These are phyloP conservation scores for Oxytropis ochrocephala DNA, from an alignment of 306 rosid species.

Conservation along the genomic window DNA sequence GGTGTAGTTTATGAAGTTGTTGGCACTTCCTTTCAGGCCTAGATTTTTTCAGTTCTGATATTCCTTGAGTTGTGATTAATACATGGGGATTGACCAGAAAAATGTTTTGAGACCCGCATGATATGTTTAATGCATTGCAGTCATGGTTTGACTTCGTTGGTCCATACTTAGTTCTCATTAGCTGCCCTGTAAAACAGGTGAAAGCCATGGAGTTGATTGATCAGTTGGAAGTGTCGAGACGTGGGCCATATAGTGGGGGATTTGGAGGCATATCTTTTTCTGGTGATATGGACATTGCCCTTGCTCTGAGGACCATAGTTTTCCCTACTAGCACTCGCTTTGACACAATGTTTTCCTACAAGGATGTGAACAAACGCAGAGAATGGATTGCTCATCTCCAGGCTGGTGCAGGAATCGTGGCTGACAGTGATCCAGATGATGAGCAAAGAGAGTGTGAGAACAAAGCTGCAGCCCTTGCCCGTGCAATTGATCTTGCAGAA, in stretches of 20 bases:
- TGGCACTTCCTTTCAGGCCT: neutral
- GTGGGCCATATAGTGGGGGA: constrained; percentile 98
- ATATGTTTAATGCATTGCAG: neutral
- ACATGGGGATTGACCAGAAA: neutral
- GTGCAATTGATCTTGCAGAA: constrained; percentile 95
- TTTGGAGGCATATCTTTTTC: constrained; percentile 86
- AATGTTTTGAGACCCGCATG: neutral
- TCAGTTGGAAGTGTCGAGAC: constrained; percentile 76
- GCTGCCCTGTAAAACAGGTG: constrained; percentile 53
- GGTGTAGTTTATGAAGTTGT: neutral
- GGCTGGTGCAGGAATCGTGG: constrained; percentile 95
- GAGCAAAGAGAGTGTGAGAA: constrained; percentile 95
- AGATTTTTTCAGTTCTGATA: constrained; percentile 1
- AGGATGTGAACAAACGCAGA: constrained; percentile 61
- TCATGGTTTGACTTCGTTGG: neutral
- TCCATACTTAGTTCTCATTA: constrained; percentile 2
- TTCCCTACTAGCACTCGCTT: constrained; percentile 74
- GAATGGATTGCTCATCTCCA: constrained; percentile 95
- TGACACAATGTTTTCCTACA: constrained; percentile 83
- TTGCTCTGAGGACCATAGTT: constrained; percentile 80
- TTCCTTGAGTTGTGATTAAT: neutral
- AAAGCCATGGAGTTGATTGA: constrained; percentile 98
- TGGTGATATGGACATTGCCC: constrained; percentile 92
- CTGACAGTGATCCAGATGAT: constrained; percentile 85
- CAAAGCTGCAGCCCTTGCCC: constrained; percentile 92